Evolutionary conservation across 768 basidiomycete species (phyloP), one percentile per base, ranked within the genome.

Genomic region (Lactifluus rugatus): DNA sequence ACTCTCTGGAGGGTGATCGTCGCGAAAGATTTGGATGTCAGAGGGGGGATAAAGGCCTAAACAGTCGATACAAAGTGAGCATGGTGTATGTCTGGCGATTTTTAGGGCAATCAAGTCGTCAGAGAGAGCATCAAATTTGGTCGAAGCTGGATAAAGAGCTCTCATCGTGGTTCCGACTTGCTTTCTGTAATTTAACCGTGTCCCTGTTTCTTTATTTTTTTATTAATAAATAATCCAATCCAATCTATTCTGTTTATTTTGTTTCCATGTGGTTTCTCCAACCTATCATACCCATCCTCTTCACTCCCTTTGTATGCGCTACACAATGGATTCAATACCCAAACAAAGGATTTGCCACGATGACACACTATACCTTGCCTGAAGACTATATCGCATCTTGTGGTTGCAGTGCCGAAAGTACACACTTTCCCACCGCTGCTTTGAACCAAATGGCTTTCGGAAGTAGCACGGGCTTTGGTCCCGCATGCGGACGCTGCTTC

Each of bases 31-130:
- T 28, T 81, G 75, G 25, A 82, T 72, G 56, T 75, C 75, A 14
- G 73, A 70, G 28, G 82, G 78, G 28, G 92, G 91, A 52, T 77
- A 82, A 25, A 94, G 76, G 19, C 87, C 84, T n/a, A 69, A 54
- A 66, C 93, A 94, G n/a, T 74, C 67, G 14, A 71, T 67, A 66
- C 93, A 95, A 41, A 69, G 66, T 2, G 79, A 71, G 67, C 93
- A 95, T 0, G 77, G 74, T 3, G 87, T 81, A 71, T 92, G 91
- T 16, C 93, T 81, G 5, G 93, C 88, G 56, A 93, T 85, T 74
- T 91, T 93, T 63, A 90, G 76, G 14, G 82, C 72, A 2, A 83
- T 70, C 10, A 79, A 76, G 36, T 75, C 69, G 52, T 79, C 68
- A 19, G 74, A 75, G 51, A 86, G 77, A 16, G 72, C 70, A 41